Conservation (phyloP, 176 grass and related monocot species). For the Eragrostis curvula region DNA sequence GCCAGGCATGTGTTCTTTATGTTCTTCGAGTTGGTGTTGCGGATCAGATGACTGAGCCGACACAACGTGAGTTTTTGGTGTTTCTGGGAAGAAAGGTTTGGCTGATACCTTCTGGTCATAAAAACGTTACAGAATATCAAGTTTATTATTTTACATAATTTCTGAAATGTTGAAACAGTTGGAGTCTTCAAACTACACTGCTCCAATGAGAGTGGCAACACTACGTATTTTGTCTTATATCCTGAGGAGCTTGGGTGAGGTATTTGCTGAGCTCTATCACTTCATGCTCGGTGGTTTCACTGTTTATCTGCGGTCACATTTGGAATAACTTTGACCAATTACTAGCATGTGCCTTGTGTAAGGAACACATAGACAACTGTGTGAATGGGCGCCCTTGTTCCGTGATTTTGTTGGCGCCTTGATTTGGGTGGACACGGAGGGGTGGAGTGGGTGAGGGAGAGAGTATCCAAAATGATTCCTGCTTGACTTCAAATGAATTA, state of each 20-base stretch:
- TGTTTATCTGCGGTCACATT: conserved; percentile 7
- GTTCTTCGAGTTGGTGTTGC: conserved; percentile 90
- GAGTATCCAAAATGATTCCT: neutral
- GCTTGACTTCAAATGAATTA: neutral
- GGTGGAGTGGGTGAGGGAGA: neutral
- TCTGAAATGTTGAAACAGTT: conserved; percentile 60
- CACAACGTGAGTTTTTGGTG: conserved; percentile 83
- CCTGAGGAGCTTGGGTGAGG: conserved; percentile 86
- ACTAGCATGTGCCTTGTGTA: neutral
- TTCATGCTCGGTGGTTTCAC: neutral
- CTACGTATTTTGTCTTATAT: conserved; percentile 93
- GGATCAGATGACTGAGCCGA: conserved; percentile 91
- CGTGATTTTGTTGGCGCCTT: neutral
- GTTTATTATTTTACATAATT: conserved; percentile 18
- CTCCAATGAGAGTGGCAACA: conserved; percentile 69
- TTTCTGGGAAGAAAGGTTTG: conserved; percentile 93
- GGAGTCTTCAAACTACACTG: conserved; percentile 81
- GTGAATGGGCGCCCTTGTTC: neutral
- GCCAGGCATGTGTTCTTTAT: conserved; percentile 91
- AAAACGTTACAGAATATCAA: conserved; percentile 22
- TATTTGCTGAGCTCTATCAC: conserved; percentile 41
- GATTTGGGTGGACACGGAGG: no score
- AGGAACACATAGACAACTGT: neutral
- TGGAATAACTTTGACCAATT: conserved; percentile 3
- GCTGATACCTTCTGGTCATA: conserved; percentile 22